Evolutionary conservation across 225 moss, liverwort and hornwort species (phyloP).

Genomic region (Polytrichum formosum): DNA sequence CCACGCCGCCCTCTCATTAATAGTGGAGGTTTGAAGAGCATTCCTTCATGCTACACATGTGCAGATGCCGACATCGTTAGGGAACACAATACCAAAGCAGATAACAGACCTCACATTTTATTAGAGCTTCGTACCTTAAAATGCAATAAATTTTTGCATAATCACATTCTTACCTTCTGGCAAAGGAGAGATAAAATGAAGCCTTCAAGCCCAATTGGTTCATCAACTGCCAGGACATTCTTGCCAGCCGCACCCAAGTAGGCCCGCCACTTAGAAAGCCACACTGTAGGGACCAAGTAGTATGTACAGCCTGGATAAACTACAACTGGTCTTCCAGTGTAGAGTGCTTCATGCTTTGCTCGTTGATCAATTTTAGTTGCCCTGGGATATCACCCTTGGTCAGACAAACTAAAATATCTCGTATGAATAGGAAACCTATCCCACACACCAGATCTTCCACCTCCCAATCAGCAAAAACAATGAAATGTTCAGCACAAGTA

Average conservation of each 20-base stretch:
- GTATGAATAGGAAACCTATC: not conserved
- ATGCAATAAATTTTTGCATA: too few species aligned
- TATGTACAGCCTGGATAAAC: constrained; percentile 69
- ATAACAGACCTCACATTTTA: too few species aligned
- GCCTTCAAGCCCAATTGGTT: constrained; percentile 97
- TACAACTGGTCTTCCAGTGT: constrained; percentile 63
- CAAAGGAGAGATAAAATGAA: constrained; percentile 97
- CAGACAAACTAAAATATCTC: constrained; percentile 1
- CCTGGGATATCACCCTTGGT: constrained; percentile 40
- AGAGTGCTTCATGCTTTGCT: constrained; percentile 87
- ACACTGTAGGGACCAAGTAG: constrained; percentile 85
- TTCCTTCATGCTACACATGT: constrained; percentile 75
- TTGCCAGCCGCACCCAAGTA: constrained; percentile 97
- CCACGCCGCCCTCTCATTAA: constrained; percentile 77
- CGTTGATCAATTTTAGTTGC: constrained; percentile 91
- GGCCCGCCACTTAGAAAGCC: constrained; percentile 86
- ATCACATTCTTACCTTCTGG: constrained; percentile 65
- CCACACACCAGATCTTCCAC: too few species aligned
- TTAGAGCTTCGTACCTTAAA: too few species aligned
- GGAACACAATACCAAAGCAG: not conserved
- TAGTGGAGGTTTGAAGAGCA: constrained; percentile 86
- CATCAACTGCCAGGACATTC: constrained; percentile 87
- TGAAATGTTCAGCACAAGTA: too few species aligned
- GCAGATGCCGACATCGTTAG: not conserved
- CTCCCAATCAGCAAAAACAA: too few species aligned